These are phyloP conservation scores for Ascomycota sp. DNA, from an alignment of 2,329 filamentous ascomycete species.

Conservation along the genomic window DNA sequence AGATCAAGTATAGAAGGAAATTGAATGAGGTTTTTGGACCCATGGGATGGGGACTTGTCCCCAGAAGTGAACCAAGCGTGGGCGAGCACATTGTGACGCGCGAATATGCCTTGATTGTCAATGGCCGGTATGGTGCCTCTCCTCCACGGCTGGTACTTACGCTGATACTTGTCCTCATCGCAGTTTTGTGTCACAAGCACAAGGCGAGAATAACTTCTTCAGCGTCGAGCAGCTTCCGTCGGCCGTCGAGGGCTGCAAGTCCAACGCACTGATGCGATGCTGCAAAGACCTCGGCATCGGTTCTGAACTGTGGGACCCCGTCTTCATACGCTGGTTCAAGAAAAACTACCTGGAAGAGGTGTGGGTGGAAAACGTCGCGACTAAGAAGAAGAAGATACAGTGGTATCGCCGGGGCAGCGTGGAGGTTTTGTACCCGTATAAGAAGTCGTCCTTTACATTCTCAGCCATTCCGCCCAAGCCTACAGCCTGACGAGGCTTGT, in stretches of 20 bases:
- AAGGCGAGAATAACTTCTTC: constrained; percentile 92
- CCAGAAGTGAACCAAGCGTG: constrained; percentile 66
- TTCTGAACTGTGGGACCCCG: constrained; percentile 88
- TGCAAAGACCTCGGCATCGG: constrained; percentile 95
- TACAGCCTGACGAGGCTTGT: not conserved
- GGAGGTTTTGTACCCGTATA: constrained; percentile 42
- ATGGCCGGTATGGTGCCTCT: constrained; percentile 49
- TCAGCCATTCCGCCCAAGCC: constrained; percentile 2
- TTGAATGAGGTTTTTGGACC: constrained; percentile 84
- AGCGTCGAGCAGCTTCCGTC: constrained; percentile 76
- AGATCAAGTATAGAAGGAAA: constrained; percentile 92
- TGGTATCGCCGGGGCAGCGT: constrained; percentile 66
- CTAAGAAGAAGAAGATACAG: constrained; percentile 77
- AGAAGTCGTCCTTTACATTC: no score
- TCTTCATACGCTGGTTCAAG: constrained; percentile 71
- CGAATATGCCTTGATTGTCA: constrained; percentile 79
- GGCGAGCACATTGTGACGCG: constrained; percentile 65
- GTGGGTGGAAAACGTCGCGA: constrained; percentile 74
- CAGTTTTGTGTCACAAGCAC: constrained; percentile 78
- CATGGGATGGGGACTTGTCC: constrained; percentile 86
- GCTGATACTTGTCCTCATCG: not conserved
- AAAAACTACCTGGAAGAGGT: constrained; percentile 53
- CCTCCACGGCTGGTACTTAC: not conserved
- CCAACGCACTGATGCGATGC: constrained; percentile 92
- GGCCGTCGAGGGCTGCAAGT: constrained; percentile 91